Conservation (phyloP, 495 filamentous ascomycete species). For the Aspergillus bertholletiae region DNA sequence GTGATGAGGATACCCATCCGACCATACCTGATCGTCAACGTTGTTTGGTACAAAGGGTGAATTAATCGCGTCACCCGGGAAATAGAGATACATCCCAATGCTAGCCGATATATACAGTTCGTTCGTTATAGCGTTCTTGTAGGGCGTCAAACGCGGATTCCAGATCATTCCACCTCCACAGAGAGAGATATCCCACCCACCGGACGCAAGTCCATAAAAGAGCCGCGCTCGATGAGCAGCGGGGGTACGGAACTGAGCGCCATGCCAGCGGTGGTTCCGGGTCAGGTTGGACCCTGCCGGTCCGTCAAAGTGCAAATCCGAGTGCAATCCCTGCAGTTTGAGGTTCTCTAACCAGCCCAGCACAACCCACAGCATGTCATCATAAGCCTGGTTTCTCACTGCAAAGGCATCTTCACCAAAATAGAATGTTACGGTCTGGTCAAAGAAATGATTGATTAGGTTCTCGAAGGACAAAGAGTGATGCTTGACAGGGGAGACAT, state of each 20-base stretch:
- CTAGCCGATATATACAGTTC: conserved; percentile 83
- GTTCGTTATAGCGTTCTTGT: conserved; percentile 98
- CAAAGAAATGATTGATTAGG: conserved; percentile 76
- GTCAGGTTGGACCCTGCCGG: conserved; percentile 8
- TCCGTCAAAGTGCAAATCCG: conserved; percentile 51
- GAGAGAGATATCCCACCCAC: conserved; percentile 77
- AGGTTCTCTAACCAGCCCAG: conserved; percentile 85
- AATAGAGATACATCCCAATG: conserved; percentile 87
- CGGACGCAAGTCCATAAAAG: conserved; percentile 79
- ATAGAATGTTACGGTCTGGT: conserved; percentile 70
- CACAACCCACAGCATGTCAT: conserved; percentile 98
- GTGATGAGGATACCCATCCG: conserved; percentile 50
- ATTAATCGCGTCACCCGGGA: conserved; percentile 71
- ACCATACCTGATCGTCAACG: conserved; percentile 4
- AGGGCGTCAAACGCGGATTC: conserved; percentile 77
- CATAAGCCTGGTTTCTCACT: conserved; percentile 78
- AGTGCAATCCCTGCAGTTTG: conserved; percentile 70
- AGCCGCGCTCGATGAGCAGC: conserved; percentile 85
- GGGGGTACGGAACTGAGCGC: conserved; percentile 66
- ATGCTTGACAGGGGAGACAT: conserved; percentile 24
- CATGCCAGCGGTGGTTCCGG: conserved; percentile 57
- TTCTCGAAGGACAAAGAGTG: conserved; percentile 58
- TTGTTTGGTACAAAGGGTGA: conserved; percentile 56
- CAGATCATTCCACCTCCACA: conserved; percentile 92
- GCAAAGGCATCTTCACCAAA: conserved; percentile 81